These are phyloP conservation scores for Pleurotus eryngii DNA, from an alignment of 768 basidiomycete genomes.

Conservation along the genomic window DNA sequence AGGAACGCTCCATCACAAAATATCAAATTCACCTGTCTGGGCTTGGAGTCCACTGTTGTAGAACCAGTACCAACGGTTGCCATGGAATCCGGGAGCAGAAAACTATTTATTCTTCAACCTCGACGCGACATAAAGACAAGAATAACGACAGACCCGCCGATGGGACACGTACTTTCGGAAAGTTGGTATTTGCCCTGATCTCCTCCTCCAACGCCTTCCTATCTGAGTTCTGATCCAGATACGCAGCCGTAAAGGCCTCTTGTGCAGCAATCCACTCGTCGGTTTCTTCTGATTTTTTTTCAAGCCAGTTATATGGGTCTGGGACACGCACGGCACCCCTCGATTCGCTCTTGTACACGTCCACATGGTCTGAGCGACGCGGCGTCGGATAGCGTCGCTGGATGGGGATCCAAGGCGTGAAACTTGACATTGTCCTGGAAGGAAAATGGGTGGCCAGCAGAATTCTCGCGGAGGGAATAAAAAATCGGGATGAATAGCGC, in stretches of 20 bases:
- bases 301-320: slow-evolving; percentile 78
- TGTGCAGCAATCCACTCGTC: slow-evolving; percentile 63
- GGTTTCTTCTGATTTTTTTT: slow-evolving; percentile 59
- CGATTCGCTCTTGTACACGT: slow-evolving; percentile 63
- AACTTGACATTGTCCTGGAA: background rate
- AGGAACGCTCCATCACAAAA: background rate
- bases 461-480: slow-evolving; percentile 2
- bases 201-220: slow-evolving; percentile 53
- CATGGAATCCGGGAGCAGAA: slow-evolving; percentile 53
- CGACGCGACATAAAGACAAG: background rate
- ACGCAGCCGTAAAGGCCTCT: slow-evolving; percentile 51
- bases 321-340: slow-evolving; percentile 59
- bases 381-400: slow-evolving; percentile 52
- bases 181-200: slow-evolving; percentile 45
- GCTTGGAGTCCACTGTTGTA: slow-evolving; percentile 76
- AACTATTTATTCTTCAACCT: slow-evolving; percentile 39
- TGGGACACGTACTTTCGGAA: slow-evolving; percentile 33
- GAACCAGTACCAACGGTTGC: slow-evolving; percentile 81
- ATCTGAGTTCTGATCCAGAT: slow-evolving; percentile 64
- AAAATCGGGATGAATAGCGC: slow-evolving; percentile 3
- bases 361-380: slow-evolving; percentile 63
- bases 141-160: background rate
- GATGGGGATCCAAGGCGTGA: slow-evolving; percentile 50
- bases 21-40: slow-evolving; percentile 46
- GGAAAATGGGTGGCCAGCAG: background rate